phyloP scores from a whole-genome alignment of 495 filamentous ascomycete species.

The Penicillium arizonense region DNA sequence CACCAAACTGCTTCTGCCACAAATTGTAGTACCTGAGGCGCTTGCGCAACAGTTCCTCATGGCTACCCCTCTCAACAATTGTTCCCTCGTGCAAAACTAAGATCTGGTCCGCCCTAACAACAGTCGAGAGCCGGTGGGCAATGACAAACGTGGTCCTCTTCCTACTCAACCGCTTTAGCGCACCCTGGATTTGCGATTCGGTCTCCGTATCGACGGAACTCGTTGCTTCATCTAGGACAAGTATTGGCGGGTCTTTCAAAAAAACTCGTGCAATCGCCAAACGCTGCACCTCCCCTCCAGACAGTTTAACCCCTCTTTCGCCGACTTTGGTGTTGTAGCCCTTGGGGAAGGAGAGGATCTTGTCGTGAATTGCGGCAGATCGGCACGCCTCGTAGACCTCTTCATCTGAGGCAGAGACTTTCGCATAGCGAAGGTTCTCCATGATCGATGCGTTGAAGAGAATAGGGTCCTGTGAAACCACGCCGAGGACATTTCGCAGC shows the following conservation, averaged over 20 bases:
- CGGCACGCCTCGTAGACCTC: conserved; percentile 70
- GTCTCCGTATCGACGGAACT: conserved; percentile 54
- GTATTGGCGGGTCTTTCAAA: conserved; percentile 45
- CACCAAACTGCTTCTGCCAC: conserved; percentile 8
- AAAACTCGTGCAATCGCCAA: conserved; percentile 68
- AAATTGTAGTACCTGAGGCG: conserved; percentile 3
- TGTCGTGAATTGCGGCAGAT: conserved; percentile 66
- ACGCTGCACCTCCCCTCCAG: conserved; percentile 72
- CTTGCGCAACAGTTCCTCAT: conserved; percentile 27
- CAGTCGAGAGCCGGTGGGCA: conserved; percentile 75
- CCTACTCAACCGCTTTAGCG: conserved; percentile 31
- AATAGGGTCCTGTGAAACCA: conserved; percentile 67
- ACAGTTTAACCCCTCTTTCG: conserved; percentile 64
- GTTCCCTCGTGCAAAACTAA: conserved; percentile 77
- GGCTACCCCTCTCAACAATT: conserved; percentile 76
- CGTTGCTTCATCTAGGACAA: conserved; percentile 59
- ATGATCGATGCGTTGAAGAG: conserved; percentile 74
- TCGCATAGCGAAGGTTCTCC: conserved; percentile 71
- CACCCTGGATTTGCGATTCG: conserved; percentile 46
- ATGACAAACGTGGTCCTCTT: conserved; percentile 34
- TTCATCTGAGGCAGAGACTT: conserved; percentile 56
- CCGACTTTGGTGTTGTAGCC: conserved; percentile 61
- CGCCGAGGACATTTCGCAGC: conserved; percentile 63
- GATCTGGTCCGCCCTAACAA: conserved; percentile 81
- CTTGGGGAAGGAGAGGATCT: conserved; percentile 63